Conservation (phyloP, 176 grass and related monocot genomes). For the Olyra latifolia region DNA sequence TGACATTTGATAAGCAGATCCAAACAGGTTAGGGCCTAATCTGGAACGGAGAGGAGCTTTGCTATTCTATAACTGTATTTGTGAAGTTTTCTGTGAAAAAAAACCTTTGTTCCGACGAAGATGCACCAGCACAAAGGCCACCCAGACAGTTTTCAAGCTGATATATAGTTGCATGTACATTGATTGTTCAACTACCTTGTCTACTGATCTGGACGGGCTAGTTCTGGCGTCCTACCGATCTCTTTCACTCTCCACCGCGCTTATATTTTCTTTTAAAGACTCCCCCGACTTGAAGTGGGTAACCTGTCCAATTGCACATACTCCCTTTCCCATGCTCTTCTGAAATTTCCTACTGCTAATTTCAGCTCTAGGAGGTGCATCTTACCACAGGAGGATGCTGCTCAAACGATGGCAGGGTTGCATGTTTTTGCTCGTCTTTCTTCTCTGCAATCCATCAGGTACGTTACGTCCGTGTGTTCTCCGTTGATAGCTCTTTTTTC, state of each 20-base stretch:
- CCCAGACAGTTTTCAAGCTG: neutral
- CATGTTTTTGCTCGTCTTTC: slow-evolving; percentile 35
- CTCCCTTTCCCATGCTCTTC: neutral
- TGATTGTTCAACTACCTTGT: neutral
- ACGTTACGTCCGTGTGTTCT: neutral
- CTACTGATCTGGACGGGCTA: neutral
- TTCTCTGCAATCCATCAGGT: slow-evolving; percentile 56
- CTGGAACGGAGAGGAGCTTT: too few relatives aligned
- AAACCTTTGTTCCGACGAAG: neutral
- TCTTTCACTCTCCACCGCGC: too few relatives aligned
- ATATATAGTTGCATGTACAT: neutral
- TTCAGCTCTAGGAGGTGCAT: neutral
- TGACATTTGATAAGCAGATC: too few relatives aligned
- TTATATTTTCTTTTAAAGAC: too few relatives aligned
- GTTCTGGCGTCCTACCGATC: neutral
- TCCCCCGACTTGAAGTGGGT: neutral
- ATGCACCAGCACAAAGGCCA: neutral
- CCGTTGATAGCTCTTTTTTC: neutral
- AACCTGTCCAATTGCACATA: neutral
- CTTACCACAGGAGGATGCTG: slow-evolving; percentile 37
- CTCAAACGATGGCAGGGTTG: slow-evolving; percentile 45
- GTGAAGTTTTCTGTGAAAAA: too few relatives aligned
- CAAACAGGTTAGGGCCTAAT: too few relatives aligned
- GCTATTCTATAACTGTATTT: too few relatives aligned
- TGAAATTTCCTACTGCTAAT: neutral